These are phyloP conservation scores for Rosa rugosa DNA, from an alignment of 306 rosid species.

Conservation along the genomic window DNA sequence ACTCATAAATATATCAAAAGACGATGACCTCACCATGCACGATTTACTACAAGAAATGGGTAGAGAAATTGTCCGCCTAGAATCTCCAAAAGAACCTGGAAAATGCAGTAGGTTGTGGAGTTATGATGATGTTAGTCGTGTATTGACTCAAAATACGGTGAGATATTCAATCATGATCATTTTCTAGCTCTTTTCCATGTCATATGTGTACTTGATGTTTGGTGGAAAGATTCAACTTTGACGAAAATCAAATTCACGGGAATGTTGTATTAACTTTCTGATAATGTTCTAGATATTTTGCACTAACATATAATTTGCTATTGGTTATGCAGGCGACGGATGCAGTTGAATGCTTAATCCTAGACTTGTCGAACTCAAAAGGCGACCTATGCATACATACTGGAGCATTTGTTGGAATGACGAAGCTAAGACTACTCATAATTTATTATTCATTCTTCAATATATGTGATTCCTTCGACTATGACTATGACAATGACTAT, in stretches of 20 bases:
- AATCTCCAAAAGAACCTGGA: conserved; percentile 9
- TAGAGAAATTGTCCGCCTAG: conserved; percentile 25
- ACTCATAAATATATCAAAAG: background rate
- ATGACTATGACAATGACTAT: too few species aligned
- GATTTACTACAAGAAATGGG: conserved; percentile 45
- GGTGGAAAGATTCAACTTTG: background rate
- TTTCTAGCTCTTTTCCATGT: background rate
- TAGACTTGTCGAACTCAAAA: background rate
- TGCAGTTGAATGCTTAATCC: conserved; percentile 16
- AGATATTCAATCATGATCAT: background rate
- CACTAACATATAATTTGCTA: background rate
- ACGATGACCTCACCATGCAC: conserved; percentile 19
- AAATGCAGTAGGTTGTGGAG: conserved; percentile 25
- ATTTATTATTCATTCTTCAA: background rate
- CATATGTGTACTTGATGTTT: too few species aligned
- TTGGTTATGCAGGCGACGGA: conserved; percentile 11
- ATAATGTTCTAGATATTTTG: too few species aligned
- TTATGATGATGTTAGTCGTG: conserved; percentile 1
- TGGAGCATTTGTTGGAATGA: conserved; percentile 25
- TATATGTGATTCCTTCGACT: background rate
- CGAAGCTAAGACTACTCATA: conserved; percentile 23
- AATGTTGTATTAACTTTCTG: too few species aligned
- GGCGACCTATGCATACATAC: background rate
- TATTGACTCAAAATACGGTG: background rate
- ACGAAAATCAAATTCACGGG: background rate